Evolutionary conservation across 306 rosid species (phyloP).

Genomic region (Alnus rubra): DNA sequence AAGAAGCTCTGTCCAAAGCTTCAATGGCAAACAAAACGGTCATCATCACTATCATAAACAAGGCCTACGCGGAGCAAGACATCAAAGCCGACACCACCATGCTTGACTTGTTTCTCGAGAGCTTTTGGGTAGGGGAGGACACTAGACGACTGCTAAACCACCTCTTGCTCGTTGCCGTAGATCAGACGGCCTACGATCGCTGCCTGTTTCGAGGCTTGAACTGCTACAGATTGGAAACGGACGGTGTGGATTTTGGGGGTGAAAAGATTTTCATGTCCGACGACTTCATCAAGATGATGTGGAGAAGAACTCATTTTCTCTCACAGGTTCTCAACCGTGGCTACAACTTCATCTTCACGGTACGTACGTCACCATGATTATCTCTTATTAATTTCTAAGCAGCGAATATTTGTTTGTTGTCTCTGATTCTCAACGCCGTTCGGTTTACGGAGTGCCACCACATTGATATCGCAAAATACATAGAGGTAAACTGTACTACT

Average conservation of each 20-base stretch:
- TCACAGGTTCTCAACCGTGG: slow-evolving; percentile 73
- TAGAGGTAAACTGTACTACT: too few relatives aligned
- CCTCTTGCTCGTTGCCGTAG: slow-evolving; percentile 64
- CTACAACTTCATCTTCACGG: slow-evolving; percentile 70
- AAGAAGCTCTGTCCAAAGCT: slow-evolving; percentile 45
- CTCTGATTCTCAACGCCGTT: too few relatives aligned
- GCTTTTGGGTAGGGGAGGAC: slow-evolving; percentile 76
- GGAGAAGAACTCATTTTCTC: slow-evolving; percentile 63
- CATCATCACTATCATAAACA: slow-evolving; percentile 58
- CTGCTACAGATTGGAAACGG: slow-evolving; percentile 56
- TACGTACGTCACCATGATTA: slow-evolving; percentile 12
- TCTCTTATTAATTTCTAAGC: too few relatives aligned
- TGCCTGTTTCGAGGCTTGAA: slow-evolving; percentile 52
- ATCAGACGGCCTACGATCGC: slow-evolving; percentile 63
- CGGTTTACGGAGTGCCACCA: too few relatives aligned
- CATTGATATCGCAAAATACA: too few relatives aligned
- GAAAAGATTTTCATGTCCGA: slow-evolving; percentile 72
- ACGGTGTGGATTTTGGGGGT: slow-evolving; percentile 54
- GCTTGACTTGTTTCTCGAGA: slow-evolving; percentile 69
- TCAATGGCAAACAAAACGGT: slow-evolving; percentile 64
- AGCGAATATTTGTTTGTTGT: too few relatives aligned
- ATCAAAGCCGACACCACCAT: slow-evolving; percentile 41
- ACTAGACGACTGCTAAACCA: slow-evolving; percentile 48
- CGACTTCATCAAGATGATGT: slow-evolving; percentile 81
- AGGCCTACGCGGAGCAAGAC: slow-evolving; percentile 67